Evolutionary conservation across 2,329 filamentous ascomycete species (phyloP).

Genomic region (Fusarium ambrosium): DNA sequence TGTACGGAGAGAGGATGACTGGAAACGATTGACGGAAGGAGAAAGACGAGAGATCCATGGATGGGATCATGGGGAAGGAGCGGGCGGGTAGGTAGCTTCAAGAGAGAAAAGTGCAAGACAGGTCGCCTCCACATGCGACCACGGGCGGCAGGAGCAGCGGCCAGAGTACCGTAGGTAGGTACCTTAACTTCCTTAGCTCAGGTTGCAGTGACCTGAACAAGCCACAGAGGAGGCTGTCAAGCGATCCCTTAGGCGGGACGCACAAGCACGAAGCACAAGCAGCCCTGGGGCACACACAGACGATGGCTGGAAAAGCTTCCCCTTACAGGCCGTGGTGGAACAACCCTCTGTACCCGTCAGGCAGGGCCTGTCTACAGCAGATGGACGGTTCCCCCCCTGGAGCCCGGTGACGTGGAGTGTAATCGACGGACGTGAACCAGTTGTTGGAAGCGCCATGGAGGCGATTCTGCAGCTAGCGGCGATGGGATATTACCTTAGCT

Average conservation of each 20-base stretch:
- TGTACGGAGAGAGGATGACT: conserved; percentile 33
- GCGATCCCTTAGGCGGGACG: conserved; percentile 3
- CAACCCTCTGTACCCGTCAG: neutral
- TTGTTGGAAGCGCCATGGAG: conserved; percentile 46
- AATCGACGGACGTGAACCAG: conserved; percentile 40
- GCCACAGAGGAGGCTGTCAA: conserved; percentile 29
- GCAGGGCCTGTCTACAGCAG: conserved; percentile 5
- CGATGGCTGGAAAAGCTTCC: conserved; percentile 13
- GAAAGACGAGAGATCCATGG: conserved; percentile 39
- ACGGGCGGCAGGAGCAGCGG: conserved; percentile 38
- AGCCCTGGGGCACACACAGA: conserved; percentile 31
- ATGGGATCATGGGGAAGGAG: conserved; percentile 42
- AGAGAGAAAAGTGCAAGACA: conserved; percentile 40
- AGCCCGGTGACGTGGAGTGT: conserved; percentile 39
- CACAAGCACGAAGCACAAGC: conserved; percentile 32
- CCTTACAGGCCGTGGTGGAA: conserved; percentile 39
- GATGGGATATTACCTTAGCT: conserved; percentile 50
- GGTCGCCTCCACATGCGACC: conserved; percentile 43
- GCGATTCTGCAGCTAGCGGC: conserved; percentile 47
- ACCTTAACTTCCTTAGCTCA: neutral
- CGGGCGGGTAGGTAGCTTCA: conserved; percentile 42
- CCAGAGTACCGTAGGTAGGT: conserved; percentile 10
- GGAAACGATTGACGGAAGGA: conserved; percentile 40
- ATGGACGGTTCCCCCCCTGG: conserved; percentile 12
- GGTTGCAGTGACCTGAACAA: conserved; percentile 25